Conservation (phyloP, 768 basidiomycete genomes). For the Porphyrellus cyaneotinctus region DNA sequence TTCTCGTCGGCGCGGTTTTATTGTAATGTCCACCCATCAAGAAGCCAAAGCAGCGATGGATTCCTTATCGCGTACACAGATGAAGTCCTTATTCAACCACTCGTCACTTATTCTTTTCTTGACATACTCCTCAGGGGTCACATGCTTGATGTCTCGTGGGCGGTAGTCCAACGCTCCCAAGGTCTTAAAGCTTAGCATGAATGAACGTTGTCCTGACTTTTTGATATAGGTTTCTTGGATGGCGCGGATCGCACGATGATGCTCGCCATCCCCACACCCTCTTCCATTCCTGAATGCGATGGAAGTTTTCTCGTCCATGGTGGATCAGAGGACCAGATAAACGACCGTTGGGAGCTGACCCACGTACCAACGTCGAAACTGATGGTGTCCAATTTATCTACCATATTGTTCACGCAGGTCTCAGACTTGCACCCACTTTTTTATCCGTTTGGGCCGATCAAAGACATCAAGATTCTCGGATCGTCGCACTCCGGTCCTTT, state of each 20-base stretch:
- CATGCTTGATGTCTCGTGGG: constrained; percentile 79
- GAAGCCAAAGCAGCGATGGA: constrained; percentile 71
- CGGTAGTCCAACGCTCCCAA: constrained; percentile 82
- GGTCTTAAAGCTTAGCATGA: constrained; percentile 36
- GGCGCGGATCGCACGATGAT: constrained; percentile 73
- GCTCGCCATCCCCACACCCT: constrained; percentile 44
- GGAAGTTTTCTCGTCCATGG: constrained; percentile 21
- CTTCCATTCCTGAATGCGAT: constrained; percentile 30
- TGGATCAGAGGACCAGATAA: constrained; percentile 31
- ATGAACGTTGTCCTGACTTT: constrained; percentile 4
- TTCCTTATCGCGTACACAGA: constrained; percentile 59
- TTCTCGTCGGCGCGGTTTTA: constrained; percentile 77
- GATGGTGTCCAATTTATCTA: constrained; percentile 62
- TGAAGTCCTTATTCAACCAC: constrained; percentile 48
- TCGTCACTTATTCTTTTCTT: not conserved
- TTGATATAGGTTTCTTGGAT: constrained; percentile 63
- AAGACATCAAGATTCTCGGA: constrained; percentile 52
- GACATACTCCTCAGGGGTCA: constrained; percentile 50
- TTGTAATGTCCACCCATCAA: constrained; percentile 73
- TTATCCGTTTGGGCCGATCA: constrained; percentile 66
- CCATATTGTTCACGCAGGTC: constrained; percentile 60
- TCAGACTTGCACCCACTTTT: constrained; percentile 71
- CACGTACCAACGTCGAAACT: constrained; percentile 46
- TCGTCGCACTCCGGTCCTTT: constrained; percentile 29
- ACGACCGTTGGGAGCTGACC: constrained; percentile 32